These are phyloP conservation scores for Clitopilus hobsonii DNA, from an alignment of 768 basidiomycete species.

Conservation along the genomic window DNA sequence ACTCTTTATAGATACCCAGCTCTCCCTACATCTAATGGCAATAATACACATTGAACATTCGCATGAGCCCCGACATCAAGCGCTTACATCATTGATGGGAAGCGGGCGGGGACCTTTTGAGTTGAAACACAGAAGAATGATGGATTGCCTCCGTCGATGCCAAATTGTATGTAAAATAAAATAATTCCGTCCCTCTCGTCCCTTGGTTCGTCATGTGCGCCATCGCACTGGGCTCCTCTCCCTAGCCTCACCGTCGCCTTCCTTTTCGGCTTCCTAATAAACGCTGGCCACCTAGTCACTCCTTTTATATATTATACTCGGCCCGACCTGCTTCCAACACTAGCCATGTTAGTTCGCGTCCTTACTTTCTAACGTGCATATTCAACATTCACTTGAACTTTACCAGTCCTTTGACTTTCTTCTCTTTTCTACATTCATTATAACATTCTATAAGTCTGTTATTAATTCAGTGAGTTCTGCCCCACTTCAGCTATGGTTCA, in stretches of 20 bases:
- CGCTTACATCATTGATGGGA: constrained; percentile 15
- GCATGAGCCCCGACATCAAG: background rate
- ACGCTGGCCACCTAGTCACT: constrained; percentile 2
- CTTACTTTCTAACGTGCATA: constrained; percentile 14
- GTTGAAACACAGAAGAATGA: constrained; percentile 1
- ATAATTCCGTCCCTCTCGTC: background rate
- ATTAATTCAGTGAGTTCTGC: constrained; percentile 6
- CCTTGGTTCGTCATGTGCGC: constrained; percentile 1
- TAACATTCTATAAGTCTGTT: constrained; percentile 11
- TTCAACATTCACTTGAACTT: constrained; percentile 1
- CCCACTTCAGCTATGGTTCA: background rate
- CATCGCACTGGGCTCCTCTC: background rate
- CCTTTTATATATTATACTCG: constrained; percentile 4
- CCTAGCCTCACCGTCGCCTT: background rate
- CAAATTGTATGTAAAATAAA: constrained; percentile 1
- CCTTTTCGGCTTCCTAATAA: constrained; percentile 4
- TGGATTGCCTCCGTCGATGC: constrained; percentile 1
- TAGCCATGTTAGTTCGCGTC: constrained; percentile 20
- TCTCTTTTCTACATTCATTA: constrained; percentile 10
- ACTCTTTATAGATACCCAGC: constrained; percentile 3
- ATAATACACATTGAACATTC: background rate
- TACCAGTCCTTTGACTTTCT: constrained; percentile 8
- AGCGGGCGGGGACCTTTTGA: background rate
- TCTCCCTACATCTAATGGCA: constrained; percentile 8
- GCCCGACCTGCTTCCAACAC: constrained; percentile 4